Base-by-base conservation (phyloP, 805 yeast genomes). In the Vanderwaltozyma tropicalis region DNA sequence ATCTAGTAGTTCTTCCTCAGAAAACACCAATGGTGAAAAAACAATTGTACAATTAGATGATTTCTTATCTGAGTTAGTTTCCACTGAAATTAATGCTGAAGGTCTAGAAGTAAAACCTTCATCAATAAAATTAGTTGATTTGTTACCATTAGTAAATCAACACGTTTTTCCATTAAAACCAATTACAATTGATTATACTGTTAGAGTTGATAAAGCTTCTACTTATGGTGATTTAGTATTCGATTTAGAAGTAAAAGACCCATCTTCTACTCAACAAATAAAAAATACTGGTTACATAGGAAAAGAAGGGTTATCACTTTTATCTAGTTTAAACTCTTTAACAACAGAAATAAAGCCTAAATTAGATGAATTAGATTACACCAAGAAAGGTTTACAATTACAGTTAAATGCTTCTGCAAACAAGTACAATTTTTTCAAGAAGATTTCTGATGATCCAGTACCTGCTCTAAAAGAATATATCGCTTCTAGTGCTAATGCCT, bases 121-220 rank as follows among this genome's bases (percentile, higher is more conserved):
- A 4, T 40, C 50, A 1, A 36, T 58, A 32, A 57, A 45, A 37
- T 69, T 92, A 37, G 71, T 83, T 51, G 86, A 82, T 28, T 43
- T 58, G 10, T 49, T 53, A 16, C 44, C 50, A 11, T 36, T 58
- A 14, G 47, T 58, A 15, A 77, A 75, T 45, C 37, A 50, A n/a
- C 84, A 88, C 53, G 63, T 82, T 41, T 62, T 67, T 21, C 96
- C 95, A 14, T 66, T 84, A 12, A 80, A 79, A 42, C 97, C 98
- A 18, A 76, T 92, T 26, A 72, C 70, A 28, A 50, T 92, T 15
- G 80, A 80, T 42, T 88, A 86, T 60, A 76, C 74, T 34, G 72
- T 92, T 26, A 72, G 78, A 51, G 88, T 94, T 1, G 81, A 81
- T 41, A 74, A 71, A 45, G 82, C 87, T 28, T 68, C 84, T 2